These are phyloP conservation scores for Colletotrichum plurivorum DNA, from an alignment of 2,329 filamentous ascomycete genomes.

Conservation along the genomic window DNA sequence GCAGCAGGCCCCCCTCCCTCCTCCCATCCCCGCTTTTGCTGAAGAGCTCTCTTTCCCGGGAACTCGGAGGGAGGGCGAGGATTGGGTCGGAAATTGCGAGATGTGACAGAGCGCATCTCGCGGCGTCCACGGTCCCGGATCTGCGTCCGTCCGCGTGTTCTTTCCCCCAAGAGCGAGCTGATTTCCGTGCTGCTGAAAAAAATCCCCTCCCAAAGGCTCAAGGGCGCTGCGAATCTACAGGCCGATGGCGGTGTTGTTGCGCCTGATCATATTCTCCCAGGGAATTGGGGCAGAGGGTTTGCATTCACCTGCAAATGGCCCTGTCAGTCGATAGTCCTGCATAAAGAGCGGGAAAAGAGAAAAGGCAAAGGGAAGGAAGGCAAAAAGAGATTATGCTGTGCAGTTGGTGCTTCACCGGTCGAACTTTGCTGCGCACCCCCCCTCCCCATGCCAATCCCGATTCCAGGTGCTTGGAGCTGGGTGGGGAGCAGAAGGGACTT, in stretches of 20 bases:
- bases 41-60: slow-evolving; percentile 2
- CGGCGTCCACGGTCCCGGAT: not conserved
- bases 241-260: slow-evolving; percentile 46
- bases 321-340: slow-evolving; percentile 16
- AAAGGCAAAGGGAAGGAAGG: too few species aligned
- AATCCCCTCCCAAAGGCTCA: not conserved
- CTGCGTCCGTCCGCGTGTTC: not conserved
- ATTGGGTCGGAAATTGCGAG: not conserved
- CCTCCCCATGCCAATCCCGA: slow-evolving; percentile 25
- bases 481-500: slow-evolving; percentile 6
- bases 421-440: slow-evolving; percentile 12
- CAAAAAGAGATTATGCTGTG: not conserved
- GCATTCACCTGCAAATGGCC: slow-evolving; percentile 50
- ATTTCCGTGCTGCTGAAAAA: not conserved
- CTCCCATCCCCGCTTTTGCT: not conserved
- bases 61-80: slow-evolving; percentile 3
- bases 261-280: slow-evolving; percentile 55
- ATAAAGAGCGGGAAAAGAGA: not conserved
- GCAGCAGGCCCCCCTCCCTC: not conserved
- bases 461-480: slow-evolving; percentile 31
- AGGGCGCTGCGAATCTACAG: slow-evolving; percentile 13
- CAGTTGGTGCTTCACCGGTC: slow-evolving; percentile 10
- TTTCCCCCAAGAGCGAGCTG: not conserved
- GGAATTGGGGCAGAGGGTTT: slow-evolving; percentile 52
- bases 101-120: not conserved